Evolutionary conservation across 2,329 filamentous ascomycete species (phyloP), one percentile per base, ranked within the genome.

Genomic region (Cercospora beticola): DNA sequence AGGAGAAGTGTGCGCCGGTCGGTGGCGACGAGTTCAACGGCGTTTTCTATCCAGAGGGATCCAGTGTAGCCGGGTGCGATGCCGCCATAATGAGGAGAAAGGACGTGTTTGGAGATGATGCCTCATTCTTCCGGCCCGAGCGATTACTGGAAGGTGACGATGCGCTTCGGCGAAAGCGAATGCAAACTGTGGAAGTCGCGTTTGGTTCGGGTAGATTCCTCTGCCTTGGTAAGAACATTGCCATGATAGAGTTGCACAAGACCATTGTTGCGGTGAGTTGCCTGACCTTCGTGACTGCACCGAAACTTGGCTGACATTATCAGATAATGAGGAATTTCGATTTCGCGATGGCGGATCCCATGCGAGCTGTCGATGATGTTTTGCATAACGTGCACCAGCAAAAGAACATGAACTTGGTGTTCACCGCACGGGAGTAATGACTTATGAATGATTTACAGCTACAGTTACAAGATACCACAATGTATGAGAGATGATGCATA

Each of bases 161-260:
- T 1, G 77, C 76, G 1, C 77, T 78, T 49, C 73, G 78, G 62
- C 73, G 77, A 16, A 75, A 76, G 16, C 84, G 83, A 78, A 76
- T 79, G 30, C 74, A 75, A 43, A 81, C 79, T 1, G 74, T 81
- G 61, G 83, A 84, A 59, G 74, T 83, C 14, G 76, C 83, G 0
- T 86, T 85, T 74, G 81, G 81, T 16, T 76, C 80, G n/a, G 83
- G 84, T 0, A 79, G 79, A 33, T 82, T 78, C 67, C 74, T 78
- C 71, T 85, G 84, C 69, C 73, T 85, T n/a, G 84, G 84, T 5
- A 82, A 80, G 72, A 75, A 79, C 0, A 82, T 86, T 65, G 83
- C 83, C 0, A 72, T 82, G 63, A 83, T 85, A 78, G 83, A 85
- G 74, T 71, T 86, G 58, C 80, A 83, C 69, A 86, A 86, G 69